phyloP scores from a whole-genome alignment of 169 alveolate genomes.

The Cryptosporidium parvum region DNA sequence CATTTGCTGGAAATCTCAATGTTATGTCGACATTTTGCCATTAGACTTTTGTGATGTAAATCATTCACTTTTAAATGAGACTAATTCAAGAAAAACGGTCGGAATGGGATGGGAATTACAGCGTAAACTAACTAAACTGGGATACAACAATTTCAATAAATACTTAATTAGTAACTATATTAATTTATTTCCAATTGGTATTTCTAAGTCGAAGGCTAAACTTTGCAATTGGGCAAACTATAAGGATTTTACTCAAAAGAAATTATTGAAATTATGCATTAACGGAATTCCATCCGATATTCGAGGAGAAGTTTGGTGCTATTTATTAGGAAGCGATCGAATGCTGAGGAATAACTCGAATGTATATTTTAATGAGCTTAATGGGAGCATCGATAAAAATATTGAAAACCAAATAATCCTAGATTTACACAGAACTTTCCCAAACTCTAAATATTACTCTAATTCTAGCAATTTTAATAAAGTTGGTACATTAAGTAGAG shows the following conservation, averaged over 20 bases:
- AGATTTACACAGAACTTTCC: slow-evolving; percentile 64
- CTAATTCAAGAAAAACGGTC: not conserved
- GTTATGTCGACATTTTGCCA: slow-evolving; percentile 32
- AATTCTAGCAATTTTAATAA: not conserved
- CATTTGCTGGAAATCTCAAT: not conserved
- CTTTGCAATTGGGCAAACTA: slow-evolving; percentile 42
- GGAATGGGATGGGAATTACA: slow-evolving; percentile 18
- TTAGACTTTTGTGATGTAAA: slow-evolving; percentile 12
- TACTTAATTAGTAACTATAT: not conserved
- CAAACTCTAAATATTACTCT: slow-evolving; percentile 15
- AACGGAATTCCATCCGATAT: slow-evolving; percentile 52
- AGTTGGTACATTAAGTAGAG: slow-evolving; percentile 73
- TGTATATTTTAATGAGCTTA: slow-evolving; percentile 6
- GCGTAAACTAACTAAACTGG: not conserved
- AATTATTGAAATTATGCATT: slow-evolving; percentile 32
- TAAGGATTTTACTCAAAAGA: not conserved
- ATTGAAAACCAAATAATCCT: slow-evolving; percentile 53
- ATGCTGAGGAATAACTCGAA: slow-evolving; percentile 3
- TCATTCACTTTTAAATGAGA: not conserved
- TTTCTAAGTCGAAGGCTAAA: not conserved
- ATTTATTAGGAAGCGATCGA: slow-evolving; percentile 54
- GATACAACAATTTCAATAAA: not conserved
- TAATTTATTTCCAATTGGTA: not conserved
- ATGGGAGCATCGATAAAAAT: slow-evolving; percentile 9
- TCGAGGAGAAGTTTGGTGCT: slow-evolving; percentile 67